These are phyloP conservation scores for Pyrenophora graminea DNA, from an alignment of 2,329 filamentous ascomycete species.

Conservation along the genomic window DNA sequence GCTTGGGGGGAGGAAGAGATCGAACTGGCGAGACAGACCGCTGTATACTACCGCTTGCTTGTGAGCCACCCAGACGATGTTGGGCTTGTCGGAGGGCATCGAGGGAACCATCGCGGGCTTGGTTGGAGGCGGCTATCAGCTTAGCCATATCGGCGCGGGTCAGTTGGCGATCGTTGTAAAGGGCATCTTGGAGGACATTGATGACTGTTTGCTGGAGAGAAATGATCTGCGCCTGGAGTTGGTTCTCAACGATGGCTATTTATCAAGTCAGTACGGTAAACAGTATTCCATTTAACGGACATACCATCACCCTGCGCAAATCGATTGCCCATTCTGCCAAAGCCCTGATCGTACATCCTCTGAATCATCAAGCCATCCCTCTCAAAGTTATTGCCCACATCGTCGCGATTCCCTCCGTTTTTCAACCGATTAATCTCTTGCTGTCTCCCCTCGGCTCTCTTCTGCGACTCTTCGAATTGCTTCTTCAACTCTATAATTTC, in stretches of 20 bases:
- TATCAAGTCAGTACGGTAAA: too few relatives aligned
- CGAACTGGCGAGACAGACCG: constrained; percentile 24
- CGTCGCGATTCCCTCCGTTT: constrained; percentile 28
- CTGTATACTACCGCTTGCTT: constrained; percentile 4
- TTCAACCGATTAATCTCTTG: constrained; percentile 30
- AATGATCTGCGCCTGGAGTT: constrained; percentile 50
- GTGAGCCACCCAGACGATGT: constrained; percentile 32
- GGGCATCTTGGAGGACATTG: constrained; percentile 50
- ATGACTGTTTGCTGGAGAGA: constrained; percentile 52
- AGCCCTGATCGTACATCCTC: constrained; percentile 45
- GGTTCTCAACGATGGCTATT: constrained; percentile 48
- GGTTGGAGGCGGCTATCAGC: constrained; percentile 48
- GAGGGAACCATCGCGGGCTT: constrained; percentile 48
- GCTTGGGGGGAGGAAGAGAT: constrained; percentile 30
- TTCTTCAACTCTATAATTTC: constrained; percentile 41
- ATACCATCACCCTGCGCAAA: constrained; percentile 49
- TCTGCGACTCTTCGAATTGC: constrained; percentile 37
- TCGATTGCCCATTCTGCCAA: constrained; percentile 39
- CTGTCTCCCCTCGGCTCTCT: constrained; percentile 30
- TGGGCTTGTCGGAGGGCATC: constrained; percentile 45
- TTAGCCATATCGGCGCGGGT: constrained; percentile 47
- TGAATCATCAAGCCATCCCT: constrained; percentile 42
- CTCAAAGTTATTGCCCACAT: constrained; percentile 40
- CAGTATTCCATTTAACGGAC: constrained; percentile 9
- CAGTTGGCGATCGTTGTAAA: constrained; percentile 47